Conservation (phyloP, 169 alveolate genomes). For the Plasmodium falciparum region DNA sequence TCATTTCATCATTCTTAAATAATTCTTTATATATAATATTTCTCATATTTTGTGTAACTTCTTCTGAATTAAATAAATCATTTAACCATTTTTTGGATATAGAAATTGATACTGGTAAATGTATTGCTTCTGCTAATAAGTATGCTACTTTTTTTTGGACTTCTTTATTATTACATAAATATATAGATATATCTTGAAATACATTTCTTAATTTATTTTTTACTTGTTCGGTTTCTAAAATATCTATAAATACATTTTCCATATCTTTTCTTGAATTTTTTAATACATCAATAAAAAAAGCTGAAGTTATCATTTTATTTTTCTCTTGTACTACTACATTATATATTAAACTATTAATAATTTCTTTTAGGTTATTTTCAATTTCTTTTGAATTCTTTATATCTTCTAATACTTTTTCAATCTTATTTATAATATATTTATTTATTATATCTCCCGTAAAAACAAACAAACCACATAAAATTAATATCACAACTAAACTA, state of each 20-base stretch:
- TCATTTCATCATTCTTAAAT: conserved; percentile 38
- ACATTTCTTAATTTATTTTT: not conserved
- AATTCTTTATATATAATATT: conserved; percentile 26
- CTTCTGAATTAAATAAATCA: conserved; percentile 15
- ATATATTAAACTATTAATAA: conserved; percentile 4
- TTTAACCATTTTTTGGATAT: conserved; percentile 23
- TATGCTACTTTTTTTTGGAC: conserved; percentile 12
- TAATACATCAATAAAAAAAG: conserved; percentile 12
- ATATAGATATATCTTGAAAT: not conserved
- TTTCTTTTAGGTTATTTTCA: conserved; percentile 13
- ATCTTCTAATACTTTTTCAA: conserved; percentile 18
- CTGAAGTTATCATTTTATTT: conserved; percentile 15
- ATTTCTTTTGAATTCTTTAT: conserved; percentile 9
- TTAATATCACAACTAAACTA: not conserved
- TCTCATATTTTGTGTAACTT: conserved; percentile 23
- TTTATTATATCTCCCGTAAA: conserved; percentile 14
- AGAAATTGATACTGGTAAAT: conserved; percentile 16
- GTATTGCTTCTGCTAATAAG: conserved; percentile 23
- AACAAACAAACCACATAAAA: not conserved
- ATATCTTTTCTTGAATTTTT: conserved; percentile 11
- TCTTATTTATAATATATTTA: not conserved
- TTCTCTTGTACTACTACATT: not conserved
- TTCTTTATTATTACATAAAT: conserved; percentile 24
- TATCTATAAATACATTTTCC: conserved; percentile 13
- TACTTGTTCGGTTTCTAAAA: conserved; percentile 27